Conservation (phyloP, 306 rosid genomes). For the Prunus armeniaca region DNA sequence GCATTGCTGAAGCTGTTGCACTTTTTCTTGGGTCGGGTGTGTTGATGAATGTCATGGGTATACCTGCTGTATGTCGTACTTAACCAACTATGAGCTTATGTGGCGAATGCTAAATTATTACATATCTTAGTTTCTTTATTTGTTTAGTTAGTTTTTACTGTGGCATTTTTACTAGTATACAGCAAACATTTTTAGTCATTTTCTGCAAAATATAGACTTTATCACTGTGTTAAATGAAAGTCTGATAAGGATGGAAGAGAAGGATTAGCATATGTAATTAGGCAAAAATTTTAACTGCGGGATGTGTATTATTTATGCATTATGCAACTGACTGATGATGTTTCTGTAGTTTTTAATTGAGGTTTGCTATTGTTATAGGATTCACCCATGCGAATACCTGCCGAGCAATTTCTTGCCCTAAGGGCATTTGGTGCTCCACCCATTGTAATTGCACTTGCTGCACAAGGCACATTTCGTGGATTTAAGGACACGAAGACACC, state of each 20-base stretch:
- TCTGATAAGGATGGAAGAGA: not conserved
- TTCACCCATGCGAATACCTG: conserved; percentile 83
- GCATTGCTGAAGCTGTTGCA: conserved; percentile 76
- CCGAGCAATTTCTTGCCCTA: conserved; percentile 75
- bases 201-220: not conserved
- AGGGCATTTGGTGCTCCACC: conserved; percentile 95
- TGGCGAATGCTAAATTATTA: not conserved
- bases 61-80: conserved; percentile 80
- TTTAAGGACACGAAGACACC: conserved; percentile 90
- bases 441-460: conserved; percentile 86
- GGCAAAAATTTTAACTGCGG: not conserved
- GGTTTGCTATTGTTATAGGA: conserved; percentile 47
- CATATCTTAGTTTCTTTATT: not conserved
- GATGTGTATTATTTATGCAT: not conserved
- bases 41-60: conserved; percentile 84
- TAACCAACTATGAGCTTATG: conserved; percentile 22
- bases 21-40: conserved; percentile 75
- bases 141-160: not conserved
- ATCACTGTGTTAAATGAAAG: not conserved
- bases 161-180: not conserved
- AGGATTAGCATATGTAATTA: not conserved
- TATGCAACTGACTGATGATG: not conserved
- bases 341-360: not conserved
- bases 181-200: not conserved
- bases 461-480: conserved; percentile 96